Percentiles rank a stretch among this genome's conserved stretches.
Evolutionary conservation across 805 yeast genomes (phyloP).

Genomic region (Wickerhamiella brachini): DNA sequence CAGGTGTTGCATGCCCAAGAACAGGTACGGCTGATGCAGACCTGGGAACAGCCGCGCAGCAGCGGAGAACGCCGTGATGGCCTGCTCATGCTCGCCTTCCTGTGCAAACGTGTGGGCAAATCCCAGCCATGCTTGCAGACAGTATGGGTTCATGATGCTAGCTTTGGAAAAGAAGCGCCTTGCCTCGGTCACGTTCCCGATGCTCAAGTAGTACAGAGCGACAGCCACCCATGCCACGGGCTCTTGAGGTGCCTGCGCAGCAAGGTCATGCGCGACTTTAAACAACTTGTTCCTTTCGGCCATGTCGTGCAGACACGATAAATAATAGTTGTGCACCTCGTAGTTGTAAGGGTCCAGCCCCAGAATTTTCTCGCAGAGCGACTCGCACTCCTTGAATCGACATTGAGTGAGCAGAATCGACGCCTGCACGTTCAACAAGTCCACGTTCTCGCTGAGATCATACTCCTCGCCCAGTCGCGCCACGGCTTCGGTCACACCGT

Average conservation of each 20-base stretch:
- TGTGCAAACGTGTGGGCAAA: slow-evolving; percentile 96
- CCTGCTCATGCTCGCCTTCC: slow-evolving; percentile 99
- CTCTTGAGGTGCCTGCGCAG: slow-evolving; percentile 68
- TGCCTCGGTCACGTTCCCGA: slow-evolving; percentile 64
- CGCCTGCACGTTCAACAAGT: slow-evolving; percentile 52
- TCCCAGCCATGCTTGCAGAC: slow-evolving; percentile 95
- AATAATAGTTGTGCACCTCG: slow-evolving; percentile 58
- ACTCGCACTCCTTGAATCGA: slow-evolving; percentile 61
- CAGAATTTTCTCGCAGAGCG: slow-evolving; percentile 46
- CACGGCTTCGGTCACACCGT: slow-evolving; percentile 51
- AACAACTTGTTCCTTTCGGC: slow-evolving; percentile 74
- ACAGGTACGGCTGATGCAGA: slow-evolving; percentile 76
- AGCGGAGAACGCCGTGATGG: slow-evolving; percentile 90
- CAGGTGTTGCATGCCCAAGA: slow-evolving; percentile 90
- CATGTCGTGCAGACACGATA: slow-evolving; percentile 73
- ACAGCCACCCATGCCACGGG: slow-evolving; percentile 87
- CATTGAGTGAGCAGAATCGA: slow-evolving; percentile 64
- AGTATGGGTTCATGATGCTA: slow-evolving; percentile 73
- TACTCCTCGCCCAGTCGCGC: slow-evolving; percentile 55
- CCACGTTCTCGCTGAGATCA: slow-evolving; percentile 53
- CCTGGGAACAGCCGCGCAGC: slow-evolving; percentile 71
- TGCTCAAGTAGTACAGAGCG: slow-evolving; percentile 75
- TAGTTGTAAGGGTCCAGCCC: slow-evolving; percentile 53
- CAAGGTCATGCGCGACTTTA: slow-evolving; percentile 67
- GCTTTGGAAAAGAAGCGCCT: slow-evolving; percentile 80